phyloP scores from a whole-genome alignment of 2,329 filamentous ascomycete genomes.

The Tolypocladium endophyticum region DNA sequence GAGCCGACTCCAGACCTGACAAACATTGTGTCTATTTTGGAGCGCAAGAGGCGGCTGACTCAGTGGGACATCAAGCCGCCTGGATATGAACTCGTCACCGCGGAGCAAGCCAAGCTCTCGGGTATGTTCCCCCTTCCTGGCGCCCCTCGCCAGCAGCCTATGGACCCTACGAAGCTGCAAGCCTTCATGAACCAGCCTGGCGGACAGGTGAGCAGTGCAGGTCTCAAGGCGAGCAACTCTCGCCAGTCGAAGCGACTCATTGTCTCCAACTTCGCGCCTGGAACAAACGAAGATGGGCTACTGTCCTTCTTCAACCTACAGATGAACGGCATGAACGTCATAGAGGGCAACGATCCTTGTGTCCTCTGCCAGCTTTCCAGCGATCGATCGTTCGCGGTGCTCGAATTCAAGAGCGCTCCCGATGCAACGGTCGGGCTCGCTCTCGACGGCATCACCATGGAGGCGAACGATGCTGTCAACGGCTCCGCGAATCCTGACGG shows the following conservation, averaged over 20 bases:
- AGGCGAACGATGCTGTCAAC: constrained; percentile 50
- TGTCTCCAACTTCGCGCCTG: constrained; percentile 68
- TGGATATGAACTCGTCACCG: constrained; percentile 95
- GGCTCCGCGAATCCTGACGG: constrained; percentile 43
- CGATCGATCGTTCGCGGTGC: constrained; percentile 69
- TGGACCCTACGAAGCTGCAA: constrained; percentile 89
- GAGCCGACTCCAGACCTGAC: constrained; percentile 95
- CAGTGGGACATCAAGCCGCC: constrained; percentile 99
- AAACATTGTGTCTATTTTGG: constrained; percentile 68
- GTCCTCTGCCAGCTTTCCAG: constrained; percentile 71
- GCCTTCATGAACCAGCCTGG: constrained; percentile 90
- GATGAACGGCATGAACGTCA: constrained; percentile 90
- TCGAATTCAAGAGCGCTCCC: constrained; percentile 80
- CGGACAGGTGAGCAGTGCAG: constrained; percentile 59
- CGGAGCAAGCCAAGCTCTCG: constrained; percentile 96
- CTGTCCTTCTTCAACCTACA: constrained; percentile 90
- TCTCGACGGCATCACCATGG: constrained; percentile 82
- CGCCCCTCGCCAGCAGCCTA: constrained; percentile 85
- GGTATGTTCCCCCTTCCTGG: constrained; percentile 98
- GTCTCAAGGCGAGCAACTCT: constrained; percentile 84
- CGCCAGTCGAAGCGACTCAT: constrained; percentile 90
- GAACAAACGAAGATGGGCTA: constrained; percentile 64
- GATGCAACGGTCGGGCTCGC: constrained; percentile 90
- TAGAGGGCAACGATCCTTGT: constrained; percentile 76
- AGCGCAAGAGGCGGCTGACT: constrained; percentile 84